phyloP scores from a whole-genome alignment of 2,329 filamentous ascomycete species.

The Penicillium occitanis region DNA sequence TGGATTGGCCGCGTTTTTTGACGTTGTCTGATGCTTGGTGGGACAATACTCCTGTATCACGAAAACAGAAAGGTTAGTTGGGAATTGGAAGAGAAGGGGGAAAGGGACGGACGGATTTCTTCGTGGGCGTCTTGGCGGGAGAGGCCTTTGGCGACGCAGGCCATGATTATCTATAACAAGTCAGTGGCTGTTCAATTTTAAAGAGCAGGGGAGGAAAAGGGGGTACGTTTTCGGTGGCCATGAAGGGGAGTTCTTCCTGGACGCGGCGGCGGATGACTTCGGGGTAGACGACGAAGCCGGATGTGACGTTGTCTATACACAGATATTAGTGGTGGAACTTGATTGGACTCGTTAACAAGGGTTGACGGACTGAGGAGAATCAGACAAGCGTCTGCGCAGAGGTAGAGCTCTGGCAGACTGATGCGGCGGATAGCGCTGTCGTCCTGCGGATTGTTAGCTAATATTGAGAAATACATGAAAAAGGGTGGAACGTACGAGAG shows the following conservation, averaged over 20 bases:
- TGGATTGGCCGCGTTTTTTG: slow-evolving; percentile 70
- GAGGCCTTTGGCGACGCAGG: slow-evolving; percentile 66
- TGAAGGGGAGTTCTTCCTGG: slow-evolving; percentile 79
- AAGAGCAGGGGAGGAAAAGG: neutral
- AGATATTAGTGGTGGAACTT: neutral
- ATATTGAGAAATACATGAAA: slow-evolving; percentile 36
- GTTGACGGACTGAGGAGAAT: slow-evolving; percentile 44
- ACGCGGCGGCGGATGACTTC: slow-evolving; percentile 67
- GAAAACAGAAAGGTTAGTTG: neutral
- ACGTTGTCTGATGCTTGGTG: slow-evolving; percentile 72
- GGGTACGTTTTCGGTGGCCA: slow-evolving; percentile 60
- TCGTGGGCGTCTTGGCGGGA: slow-evolving; percentile 83
- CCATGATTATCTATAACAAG: slow-evolving; percentile 65
- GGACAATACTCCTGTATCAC: slow-evolving; percentile 59
- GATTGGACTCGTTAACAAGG: too few relatives aligned
- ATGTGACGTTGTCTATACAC: slow-evolving; percentile 62
- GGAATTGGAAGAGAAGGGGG: neutral
- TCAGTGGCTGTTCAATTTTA: neutral
- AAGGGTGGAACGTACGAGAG: slow-evolving; percentile 34
- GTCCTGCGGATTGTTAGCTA: slow-evolving; percentile 21
- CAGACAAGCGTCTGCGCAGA: slow-evolving; percentile 65
- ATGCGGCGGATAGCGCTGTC: slow-evolving; percentile 50
- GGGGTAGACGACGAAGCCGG: slow-evolving; percentile 76
- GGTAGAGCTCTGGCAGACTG: slow-evolving; percentile 61
- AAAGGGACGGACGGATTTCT: slow-evolving; percentile 60